Evolutionary conservation across 2,329 filamentous ascomycete genomes (phyloP), one percentile per base, ranked within the genome.

Genomic region (Colletotrichum sp.): DNA sequence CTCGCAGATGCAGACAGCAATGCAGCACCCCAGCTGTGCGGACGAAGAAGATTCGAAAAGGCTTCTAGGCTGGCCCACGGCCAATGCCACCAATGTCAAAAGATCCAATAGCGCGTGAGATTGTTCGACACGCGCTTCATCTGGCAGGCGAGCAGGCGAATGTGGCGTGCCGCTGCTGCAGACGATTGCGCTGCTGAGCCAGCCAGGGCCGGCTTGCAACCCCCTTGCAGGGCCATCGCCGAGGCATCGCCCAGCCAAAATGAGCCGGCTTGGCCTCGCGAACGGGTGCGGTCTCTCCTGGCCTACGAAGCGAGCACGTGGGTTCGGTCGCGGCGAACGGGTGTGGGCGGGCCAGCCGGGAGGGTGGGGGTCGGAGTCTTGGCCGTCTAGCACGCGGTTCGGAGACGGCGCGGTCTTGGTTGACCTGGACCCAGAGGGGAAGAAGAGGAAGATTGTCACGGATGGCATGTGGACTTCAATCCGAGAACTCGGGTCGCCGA

Each of bases 221-320:
- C 57, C 63, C 32, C 67, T 38, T 38, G 64, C 21, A 52, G 13
- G 7, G 5, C 18, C 43, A 68, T 75, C 63, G 21, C 34, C 43
- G 38, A 75, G 64, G 61, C 32, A 75, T 73, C 43, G 73, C 32
- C 57, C 28, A 58, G 57, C n/a, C 26, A 57, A 34, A 65, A 32
- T 32, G 43, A 18, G 18, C 28, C 57, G 43, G 16, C 64, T 68
- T 75, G 64, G 64, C 70, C 43, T 38, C 26, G 16, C 32, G n/a
- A 48, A 69, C 16, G 9, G 48, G 48, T 26, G 67, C 36, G 55
- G 43, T 28, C 28, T 63, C 70, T 75, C 73, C 70, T 73, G 64
- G 64, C 73, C 73, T 73, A 73, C 64, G 70, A 71, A 73, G 48
- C 16, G 18, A 75, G 73, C 73, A 75, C 73, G 73, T 75, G 73